Evolutionary conservation across 164 flowering plant genomes (phyloP).

Genomic region (Nymphaea colorata): DNA sequence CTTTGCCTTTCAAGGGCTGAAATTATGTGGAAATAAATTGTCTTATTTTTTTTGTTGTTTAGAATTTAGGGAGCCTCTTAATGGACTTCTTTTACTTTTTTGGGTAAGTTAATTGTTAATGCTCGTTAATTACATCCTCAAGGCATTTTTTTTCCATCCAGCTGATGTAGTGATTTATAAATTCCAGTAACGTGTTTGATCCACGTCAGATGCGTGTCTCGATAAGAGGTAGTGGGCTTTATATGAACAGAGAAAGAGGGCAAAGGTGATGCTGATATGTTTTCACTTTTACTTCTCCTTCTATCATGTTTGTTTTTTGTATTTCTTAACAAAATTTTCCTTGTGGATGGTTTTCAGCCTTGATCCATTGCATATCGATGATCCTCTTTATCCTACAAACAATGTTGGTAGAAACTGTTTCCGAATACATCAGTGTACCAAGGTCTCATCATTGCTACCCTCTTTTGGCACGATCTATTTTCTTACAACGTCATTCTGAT

Average conservation of each 20-base stretch:
- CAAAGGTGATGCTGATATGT: conserved; percentile 36
- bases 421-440: conserved; percentile 92
- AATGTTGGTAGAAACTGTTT: conserved; percentile 96
- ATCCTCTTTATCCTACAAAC: conserved; percentile 87
- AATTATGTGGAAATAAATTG: neutral
- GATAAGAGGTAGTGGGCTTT: conserved; percentile 83
- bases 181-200: conserved; percentile 82
- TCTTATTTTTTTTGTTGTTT: conserved; percentile 11
- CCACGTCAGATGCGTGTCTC: conserved; percentile 97
- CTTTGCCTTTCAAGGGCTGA: neutral
- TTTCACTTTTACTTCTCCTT: neutral
- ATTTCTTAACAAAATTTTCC: conserved; percentile 3
- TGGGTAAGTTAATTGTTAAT: conserved; percentile 47
- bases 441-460: conserved; percentile 29
- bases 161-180: neutral
- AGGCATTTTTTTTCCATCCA: neutral
- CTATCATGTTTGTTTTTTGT: neutral
- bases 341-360: conserved; percentile 38
- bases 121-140: neutral
- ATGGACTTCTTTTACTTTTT: conserved; percentile 96
- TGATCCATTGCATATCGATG: conserved; percentile 92
- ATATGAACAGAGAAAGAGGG: conserved; percentile 81
- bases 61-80: conserved; percentile 82
- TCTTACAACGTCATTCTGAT: neutral
- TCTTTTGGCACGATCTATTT: neutral